A percentile compares a stretch with the other conserved stretches of the same genome.
Conservation (phyloP, 192 early-diverging fungal species). For the Mortierella antarctica region DNA sequence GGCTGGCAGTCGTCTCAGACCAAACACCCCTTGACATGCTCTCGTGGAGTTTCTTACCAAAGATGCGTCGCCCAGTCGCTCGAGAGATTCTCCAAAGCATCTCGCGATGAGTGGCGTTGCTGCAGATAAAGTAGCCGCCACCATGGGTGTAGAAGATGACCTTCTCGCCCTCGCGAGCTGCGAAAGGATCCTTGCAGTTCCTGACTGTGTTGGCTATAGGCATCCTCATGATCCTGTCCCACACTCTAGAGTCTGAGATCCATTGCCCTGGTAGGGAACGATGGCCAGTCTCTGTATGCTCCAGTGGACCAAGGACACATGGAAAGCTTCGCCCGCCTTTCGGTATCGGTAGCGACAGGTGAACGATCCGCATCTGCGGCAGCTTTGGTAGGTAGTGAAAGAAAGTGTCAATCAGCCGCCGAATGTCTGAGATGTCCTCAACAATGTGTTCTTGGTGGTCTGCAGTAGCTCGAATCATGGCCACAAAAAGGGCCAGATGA, state of each 20-base stretch:
- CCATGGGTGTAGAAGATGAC: constrained; percentile 79
- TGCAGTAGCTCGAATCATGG: constrained; percentile 11
- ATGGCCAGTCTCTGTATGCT: constrained; percentile 19
- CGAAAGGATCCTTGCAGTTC: constrained; percentile 30
- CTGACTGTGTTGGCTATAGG: constrained; percentile 20
- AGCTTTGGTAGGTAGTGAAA: constrained; percentile 41
- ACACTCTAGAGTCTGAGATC: constrained; percentile 35
- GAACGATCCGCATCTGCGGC: constrained; percentile 36
- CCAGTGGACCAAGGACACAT: constrained; percentile 7
- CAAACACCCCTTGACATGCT: background rate
- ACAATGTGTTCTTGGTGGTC: constrained; percentile 39
- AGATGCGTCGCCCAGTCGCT: constrained; percentile 54
- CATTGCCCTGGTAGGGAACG: constrained; percentile 26
- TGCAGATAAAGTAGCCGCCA: constrained; percentile 72
- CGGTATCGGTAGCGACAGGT: constrained; percentile 25
- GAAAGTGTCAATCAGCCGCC: constrained; percentile 28
- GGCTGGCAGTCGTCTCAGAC: background rate
- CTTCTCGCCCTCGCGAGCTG: constrained; percentile 50
- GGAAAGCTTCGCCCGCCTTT: constrained; percentile 19
- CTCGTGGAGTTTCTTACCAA: constrained; percentile 30
- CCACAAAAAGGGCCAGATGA: constrained; percentile 41
- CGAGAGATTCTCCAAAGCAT: constrained; percentile 60
- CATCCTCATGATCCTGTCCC: constrained; percentile 21
- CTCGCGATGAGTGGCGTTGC: constrained; percentile 56
- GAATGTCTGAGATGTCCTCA: constrained; percentile 37